A percentile compares a stretch with the other conserved stretches of the same genome.
Evolutionary conservation across 345 rosid genomes (phyloP).

Genomic region (Sisymbrium altissimum): DNA sequence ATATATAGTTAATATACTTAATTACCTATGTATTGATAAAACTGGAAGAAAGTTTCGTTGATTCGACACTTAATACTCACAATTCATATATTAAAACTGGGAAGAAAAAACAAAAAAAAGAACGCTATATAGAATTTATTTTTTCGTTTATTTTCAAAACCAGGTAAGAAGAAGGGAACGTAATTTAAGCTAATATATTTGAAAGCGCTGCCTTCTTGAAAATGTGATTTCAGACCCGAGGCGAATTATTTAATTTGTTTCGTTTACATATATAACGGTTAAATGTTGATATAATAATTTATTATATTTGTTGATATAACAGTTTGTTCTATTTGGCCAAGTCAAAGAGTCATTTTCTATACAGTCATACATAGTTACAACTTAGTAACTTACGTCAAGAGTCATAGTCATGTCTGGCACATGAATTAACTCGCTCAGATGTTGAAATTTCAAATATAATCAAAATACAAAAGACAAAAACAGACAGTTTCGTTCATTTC

Average conservation of each 20-base stretch:
- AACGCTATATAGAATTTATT: background rate
- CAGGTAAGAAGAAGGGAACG: background rate
- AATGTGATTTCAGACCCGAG: background rate
- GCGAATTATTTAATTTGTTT: background rate
- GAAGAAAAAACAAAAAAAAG: too few relatives aligned
- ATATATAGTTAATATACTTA: background rate
- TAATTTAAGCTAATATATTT: background rate
- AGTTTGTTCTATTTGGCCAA: conserved; percentile 13
- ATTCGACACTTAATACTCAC: background rate
- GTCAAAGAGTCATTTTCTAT: conserved; percentile 14
- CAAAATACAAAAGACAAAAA: conserved; percentile 2
- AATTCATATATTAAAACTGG: background rate
- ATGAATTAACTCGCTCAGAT: conserved; percentile 15
- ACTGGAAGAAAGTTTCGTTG: background rate
- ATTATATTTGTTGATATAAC: background rate
- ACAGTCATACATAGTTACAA: conserved; percentile 12
- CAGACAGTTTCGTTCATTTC: background rate
- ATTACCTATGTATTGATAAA: background rate
- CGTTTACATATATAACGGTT: background rate
- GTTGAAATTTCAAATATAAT: background rate
- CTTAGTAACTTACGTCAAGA: background rate
- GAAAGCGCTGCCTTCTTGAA: background rate
- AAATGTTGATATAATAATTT: background rate
- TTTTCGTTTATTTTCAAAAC: background rate
- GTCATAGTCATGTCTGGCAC: conserved; percentile 18